Conservation (phyloP, 345 rosid genomes). For the Populus pruinosa region DNA sequence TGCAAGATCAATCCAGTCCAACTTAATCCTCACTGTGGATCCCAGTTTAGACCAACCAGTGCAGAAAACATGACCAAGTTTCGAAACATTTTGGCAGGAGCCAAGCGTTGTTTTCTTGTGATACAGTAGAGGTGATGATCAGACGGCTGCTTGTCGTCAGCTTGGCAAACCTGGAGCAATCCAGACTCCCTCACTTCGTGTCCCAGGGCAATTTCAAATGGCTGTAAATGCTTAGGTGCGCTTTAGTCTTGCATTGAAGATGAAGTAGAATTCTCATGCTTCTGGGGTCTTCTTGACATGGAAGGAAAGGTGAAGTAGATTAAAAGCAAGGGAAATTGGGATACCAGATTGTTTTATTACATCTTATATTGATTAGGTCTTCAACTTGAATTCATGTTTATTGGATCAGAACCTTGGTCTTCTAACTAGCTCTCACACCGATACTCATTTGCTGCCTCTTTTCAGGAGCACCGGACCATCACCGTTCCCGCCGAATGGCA, state of each 20-base stretch:
- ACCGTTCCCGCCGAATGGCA: too few species aligned
- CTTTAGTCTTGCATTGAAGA: not conserved
- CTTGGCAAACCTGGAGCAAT: constrained; percentile 70
- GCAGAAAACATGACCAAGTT: constrained; percentile 76
- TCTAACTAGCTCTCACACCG: not conserved
- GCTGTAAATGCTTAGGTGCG: constrained; percentile 38
- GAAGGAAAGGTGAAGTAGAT: not conserved
- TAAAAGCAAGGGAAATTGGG: not conserved
- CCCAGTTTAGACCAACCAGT: constrained; percentile 69
- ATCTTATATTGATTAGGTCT: not conserved
- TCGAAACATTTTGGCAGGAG: constrained; percentile 66
- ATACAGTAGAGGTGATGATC: constrained; percentile 82
- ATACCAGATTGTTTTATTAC: not conserved
- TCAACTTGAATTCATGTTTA: not conserved
- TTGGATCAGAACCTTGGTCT: not conserved
- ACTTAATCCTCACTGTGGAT: constrained; percentile 80
- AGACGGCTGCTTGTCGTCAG: constrained; percentile 98
- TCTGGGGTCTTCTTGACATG: not conserved
- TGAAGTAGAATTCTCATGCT: not conserved
- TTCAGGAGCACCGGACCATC: too few species aligned
- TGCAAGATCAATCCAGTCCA: constrained; percentile 94
- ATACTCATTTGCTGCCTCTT: not conserved
- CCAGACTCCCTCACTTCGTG: constrained; percentile 69
- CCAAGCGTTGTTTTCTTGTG: constrained; percentile 62
- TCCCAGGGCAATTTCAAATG: constrained; percentile 65